phyloP scores from a whole-genome alignment of 176 grass and related monocot genomes.

The Thinopyrum elongatum region DNA sequence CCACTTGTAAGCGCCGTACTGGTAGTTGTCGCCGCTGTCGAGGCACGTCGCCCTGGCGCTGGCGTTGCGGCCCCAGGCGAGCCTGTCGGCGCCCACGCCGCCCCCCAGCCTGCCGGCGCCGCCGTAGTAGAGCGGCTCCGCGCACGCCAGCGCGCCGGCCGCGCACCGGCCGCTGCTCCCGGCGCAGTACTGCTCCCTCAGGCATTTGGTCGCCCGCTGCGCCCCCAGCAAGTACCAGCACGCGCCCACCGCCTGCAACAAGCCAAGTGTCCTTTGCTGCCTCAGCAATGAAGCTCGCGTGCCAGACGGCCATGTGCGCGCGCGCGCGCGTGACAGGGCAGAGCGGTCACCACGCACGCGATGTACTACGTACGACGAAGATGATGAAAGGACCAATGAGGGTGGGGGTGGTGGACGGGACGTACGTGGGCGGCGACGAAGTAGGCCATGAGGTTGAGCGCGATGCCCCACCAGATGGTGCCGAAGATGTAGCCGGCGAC shows the following conservation, averaged over 20 bases:
- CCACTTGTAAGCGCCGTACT: constrained; percentile 91
- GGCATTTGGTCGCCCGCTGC: constrained; percentile 77
- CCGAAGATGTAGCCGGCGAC: constrained; percentile 60
- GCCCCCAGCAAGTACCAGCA: constrained; percentile 89
- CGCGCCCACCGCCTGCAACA: constrained; percentile 75
- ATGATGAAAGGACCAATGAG: neutral
- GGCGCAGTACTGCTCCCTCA: constrained; percentile 56
- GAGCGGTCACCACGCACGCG: neutral
- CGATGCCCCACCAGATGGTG: constrained; percentile 92
- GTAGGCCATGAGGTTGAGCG: constrained; percentile 88
- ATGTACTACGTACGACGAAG: neutral
- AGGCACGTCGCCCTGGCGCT: constrained; percentile 59
- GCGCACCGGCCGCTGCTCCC: constrained; percentile 19
- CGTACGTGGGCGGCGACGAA: constrained; percentile 84
- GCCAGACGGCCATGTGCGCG: neutral
- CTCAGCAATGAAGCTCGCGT: neutral
- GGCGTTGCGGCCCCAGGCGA: constrained; percentile 54
- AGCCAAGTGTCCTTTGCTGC: neutral
- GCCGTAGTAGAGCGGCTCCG: constrained; percentile 68
- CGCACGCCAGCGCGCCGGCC: constrained; percentile 46
- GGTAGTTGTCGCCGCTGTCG: constrained; percentile 41
- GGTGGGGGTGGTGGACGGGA: neutral
- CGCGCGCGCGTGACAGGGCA: neutral
- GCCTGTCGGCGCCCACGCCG: constrained; percentile 11
- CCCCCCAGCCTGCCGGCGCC: neutral